A percentile compares a stretch with the other conserved stretches of the same genome.
phyloP scores from a whole-genome alignment of 1,284 basidiomycete genomes.

The Cryptococcus wingfieldii region DNA sequence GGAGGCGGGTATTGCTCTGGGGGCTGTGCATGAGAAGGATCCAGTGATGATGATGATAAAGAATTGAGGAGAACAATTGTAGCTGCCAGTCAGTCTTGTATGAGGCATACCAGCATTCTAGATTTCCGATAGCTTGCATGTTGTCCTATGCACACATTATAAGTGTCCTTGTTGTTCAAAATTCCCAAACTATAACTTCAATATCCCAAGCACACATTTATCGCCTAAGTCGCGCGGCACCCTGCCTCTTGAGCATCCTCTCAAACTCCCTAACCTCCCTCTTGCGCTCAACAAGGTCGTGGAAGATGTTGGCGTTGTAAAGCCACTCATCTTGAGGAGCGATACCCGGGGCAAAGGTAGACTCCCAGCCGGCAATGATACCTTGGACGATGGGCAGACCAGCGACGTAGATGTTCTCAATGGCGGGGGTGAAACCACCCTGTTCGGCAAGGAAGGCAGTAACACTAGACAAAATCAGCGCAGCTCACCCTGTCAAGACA shows the following conservation, averaged over 20 bases:
- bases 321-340: conserved; percentile 29
- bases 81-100: too few species aligned
- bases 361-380: conserved; percentile 37
- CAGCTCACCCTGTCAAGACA: not conserved
- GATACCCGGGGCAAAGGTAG: conserved; percentile 27
- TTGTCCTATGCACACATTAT: not conserved
- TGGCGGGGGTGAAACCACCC: conserved; percentile 37
- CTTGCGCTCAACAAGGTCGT: conserved; percentile 20
- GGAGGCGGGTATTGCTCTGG: conserved; percentile 54
- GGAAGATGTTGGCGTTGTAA: conserved; percentile 28
- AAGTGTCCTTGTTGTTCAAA: not conserved
- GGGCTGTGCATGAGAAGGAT: conserved; percentile 21
- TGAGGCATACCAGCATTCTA: not conserved
- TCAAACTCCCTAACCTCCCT: conserved; percentile 14
- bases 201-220: not conserved
- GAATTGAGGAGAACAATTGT: not conserved
- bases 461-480: conserved; percentile 7
- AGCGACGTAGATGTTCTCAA: conserved; percentile 39
- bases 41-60: not conserved
- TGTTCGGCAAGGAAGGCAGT: conserved; percentile 35
- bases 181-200: not conserved
- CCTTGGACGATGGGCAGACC: conserved; percentile 38
- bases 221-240: not conserved
- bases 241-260: conserved; percentile 5
- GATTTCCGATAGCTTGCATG: not conserved